Base-by-base conservation (phyloP, 179 eudicot genomes). In the Beta macrorhiza region DNA sequence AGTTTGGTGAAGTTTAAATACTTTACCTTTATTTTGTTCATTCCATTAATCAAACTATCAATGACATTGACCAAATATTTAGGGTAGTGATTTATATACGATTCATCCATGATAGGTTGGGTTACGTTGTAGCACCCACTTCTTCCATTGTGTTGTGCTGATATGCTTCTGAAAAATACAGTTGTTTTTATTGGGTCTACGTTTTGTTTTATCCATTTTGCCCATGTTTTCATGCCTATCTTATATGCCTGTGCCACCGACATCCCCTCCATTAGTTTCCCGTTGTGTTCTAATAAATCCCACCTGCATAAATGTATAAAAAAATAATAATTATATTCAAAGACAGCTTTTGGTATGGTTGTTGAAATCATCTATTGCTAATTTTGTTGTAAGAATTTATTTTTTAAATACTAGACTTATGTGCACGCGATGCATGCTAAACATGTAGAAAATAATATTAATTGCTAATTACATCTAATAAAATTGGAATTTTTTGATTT, bases 91-190 rank as follows among this genome's bases (percentile, higher is more conserved):
- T 63, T 25, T 14, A 2, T 5, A 25, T 75, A 83, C 47, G 90
- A 81, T 7, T 77, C 85, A n/a, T 90, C 81, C 11, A 70, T 79
- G 5, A 25, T 51, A 32, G 90, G 90, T 64, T 64, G 79, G n/a
- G 87, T 88, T 8, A 67, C 55, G 37, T 88, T 82, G 82, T 81
- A 82, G 77, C 90, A 88, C 82, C 81, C 80, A 11, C 73, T 82
- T 19, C 64, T 16, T 3, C 78, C 59, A 32, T 82, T 79, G 76
- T 88, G 88, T 20, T 82, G 75, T 0, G 87, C 75, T 0, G 90
- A 88, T 20, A 86, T 65, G 64, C 87, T 86, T 2, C 90, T 29
- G 55, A 86, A 88, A 62, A 83, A 86, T 25, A 88, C 87, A 1
- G 42, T 56, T 62, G 90, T 84, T 80, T 84, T 84, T 14, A 51